Evolutionary conservation across 176 grass and related monocot species (phyloP), one percentile per base, ranked within the genome.

Genomic region (Poa pratensis): DNA sequence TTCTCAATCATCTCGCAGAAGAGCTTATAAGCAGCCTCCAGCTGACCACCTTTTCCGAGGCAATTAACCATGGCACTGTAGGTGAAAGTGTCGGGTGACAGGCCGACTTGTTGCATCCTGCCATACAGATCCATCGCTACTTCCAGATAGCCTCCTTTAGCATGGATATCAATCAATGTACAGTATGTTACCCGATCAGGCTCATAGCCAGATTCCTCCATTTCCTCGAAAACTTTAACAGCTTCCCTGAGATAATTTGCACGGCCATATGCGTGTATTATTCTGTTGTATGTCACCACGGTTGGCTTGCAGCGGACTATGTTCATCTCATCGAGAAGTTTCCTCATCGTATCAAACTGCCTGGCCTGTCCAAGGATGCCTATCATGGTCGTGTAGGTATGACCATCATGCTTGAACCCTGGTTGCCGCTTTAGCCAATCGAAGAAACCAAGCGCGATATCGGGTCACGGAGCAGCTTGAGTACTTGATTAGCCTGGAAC

Each of bases 21-120:
- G 71, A 98, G 90, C 68, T 90, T 91, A 64, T 92, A 94, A 16
- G 96, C 89, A 59, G 83, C 93, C 16, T 75, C 83, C 68, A 98
- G 69, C 73, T 93, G 93, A 8, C 93, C 96, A 76, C 89, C 91
- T 88, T 98, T 98, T 81, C 93, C 93, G 2, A 98, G 91, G 75
- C 96, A 98, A 76, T 98, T 98, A 54, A 98, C 96, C 96, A 98
- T 98, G 73, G 89, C 93, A 79, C 91, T 98, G 67, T 95, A 98
- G 37, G 96, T 98, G 82, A 95, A 98, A 39, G 96, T 98, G 71
- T 98, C 96, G 0, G 92, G 89, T 63, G 91, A 94, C 50, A 98
- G 55, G 30, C 96, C 96, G 32, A 93, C 83, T 83, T 88, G 59
- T 82, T 98, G 91, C 93, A 98, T 98, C 79, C 77, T 90, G 18